A percentile compares a stretch with the other conserved stretches of the same genome.
Conservation (phyloP, 352 stramenopile genomes). For the Peronosclerospora sorghi region DNA sequence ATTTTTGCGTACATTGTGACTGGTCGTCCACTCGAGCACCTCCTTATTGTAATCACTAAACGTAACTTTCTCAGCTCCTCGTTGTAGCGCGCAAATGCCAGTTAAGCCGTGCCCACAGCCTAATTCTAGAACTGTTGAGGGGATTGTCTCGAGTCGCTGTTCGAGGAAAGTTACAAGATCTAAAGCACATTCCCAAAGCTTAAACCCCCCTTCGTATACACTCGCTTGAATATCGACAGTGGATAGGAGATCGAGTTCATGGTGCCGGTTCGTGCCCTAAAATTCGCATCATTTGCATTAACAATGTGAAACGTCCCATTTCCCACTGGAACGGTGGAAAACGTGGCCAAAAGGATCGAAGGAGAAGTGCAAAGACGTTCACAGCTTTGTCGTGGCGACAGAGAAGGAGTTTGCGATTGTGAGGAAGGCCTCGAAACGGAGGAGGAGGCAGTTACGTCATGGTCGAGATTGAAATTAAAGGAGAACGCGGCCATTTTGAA, state of each 20-base stretch:
- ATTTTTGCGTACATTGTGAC: slow-evolving; percentile 62
- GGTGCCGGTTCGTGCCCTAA: slow-evolving; percentile 39
- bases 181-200: slow-evolving; percentile 76
- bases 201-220: slow-evolving; percentile 83
- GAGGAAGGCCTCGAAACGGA: too few relatives aligned
- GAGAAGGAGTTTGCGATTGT: too few relatives aligned
- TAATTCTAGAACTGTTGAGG: slow-evolving; percentile 49
- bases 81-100: slow-evolving; percentile 61
- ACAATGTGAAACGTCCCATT: slow-evolving; percentile 45
- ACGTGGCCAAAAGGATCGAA: too few relatives aligned
- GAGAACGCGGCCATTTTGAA: too few relatives aligned
- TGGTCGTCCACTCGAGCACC: slow-evolving; percentile 77
- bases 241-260: slow-evolving; percentile 58
- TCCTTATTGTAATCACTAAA: slow-evolving; percentile 87
- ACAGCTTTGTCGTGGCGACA: too few relatives aligned
- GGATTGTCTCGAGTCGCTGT: slow-evolving; percentile 13
- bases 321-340: slow-evolving; percentile 26
- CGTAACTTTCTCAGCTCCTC: slow-evolving; percentile 46
- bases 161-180: slow-evolving; percentile 56
- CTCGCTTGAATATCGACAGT: slow-evolving; percentile 65
- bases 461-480: too few relatives aligned
- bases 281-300: slow-evolving; percentile 40
- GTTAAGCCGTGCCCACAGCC: slow-evolving; percentile 72
- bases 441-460: too few relatives aligned
- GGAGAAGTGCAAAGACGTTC: background rate